Evolutionary conservation across 2,329 filamentous ascomycete species (phyloP).

Genomic region (Colletotrichum sp.): DNA sequence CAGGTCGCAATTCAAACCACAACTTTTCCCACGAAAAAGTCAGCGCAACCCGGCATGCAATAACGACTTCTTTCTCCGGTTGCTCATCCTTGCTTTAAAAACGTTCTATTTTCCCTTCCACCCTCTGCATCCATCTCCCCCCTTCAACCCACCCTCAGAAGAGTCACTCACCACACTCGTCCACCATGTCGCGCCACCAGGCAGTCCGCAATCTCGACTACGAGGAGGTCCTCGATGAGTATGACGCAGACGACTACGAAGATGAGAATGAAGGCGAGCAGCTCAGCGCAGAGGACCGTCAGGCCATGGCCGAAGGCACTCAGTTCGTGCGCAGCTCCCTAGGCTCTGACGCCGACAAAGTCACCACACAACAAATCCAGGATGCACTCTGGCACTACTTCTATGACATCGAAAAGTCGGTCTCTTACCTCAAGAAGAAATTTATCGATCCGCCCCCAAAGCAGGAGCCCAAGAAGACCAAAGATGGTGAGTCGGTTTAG

Average conservation of each 20-base stretch:
- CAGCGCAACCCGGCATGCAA: not conserved
- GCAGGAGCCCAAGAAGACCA: constrained; percentile 43
- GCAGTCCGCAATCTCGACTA: constrained; percentile 54
- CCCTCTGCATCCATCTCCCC: not conserved
- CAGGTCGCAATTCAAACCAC: not conserved
- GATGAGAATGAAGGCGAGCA: constrained; percentile 51
- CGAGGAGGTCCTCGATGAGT: constrained; percentile 54
- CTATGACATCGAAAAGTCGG: constrained; percentile 87
- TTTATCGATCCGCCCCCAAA: constrained; percentile 51
- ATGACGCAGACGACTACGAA: constrained; percentile 47
- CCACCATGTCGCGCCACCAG: constrained; percentile 52
- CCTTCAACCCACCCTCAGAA: not conserved
- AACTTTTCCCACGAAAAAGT: not conserved
- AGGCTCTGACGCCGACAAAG: constrained; percentile 61
- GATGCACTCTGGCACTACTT: constrained; percentile 96
- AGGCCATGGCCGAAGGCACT: constrained; percentile 67
- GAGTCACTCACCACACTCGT: not conserved
- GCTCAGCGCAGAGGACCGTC: constrained; percentile 52
- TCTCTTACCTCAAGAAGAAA: constrained; percentile 77
- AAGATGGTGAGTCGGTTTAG: constrained; percentile 43
- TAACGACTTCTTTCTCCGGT: not conserved
- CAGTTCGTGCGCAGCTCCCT: constrained; percentile 69
- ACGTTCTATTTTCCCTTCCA: not conserved
- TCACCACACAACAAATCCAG: constrained; percentile 73
- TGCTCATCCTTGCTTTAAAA: not conserved